These are phyloP conservation scores for Capsella bursapastoris DNA, from an alignment of 345 rosid genomes.

Conservation along the genomic window DNA sequence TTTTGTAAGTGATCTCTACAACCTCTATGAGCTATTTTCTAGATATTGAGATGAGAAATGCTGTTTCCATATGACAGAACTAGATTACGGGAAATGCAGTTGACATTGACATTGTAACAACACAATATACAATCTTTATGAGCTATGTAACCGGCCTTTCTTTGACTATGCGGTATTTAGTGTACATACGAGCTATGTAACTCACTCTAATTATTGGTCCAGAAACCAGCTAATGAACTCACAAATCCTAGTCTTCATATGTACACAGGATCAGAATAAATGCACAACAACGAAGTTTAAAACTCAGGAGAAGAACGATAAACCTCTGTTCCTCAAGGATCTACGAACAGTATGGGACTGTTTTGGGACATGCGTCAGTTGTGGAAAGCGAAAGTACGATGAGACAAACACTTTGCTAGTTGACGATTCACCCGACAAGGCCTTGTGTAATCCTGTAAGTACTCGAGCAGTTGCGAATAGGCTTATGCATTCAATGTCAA, in stretches of 20 bases:
- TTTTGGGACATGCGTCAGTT: conserved; percentile 51
- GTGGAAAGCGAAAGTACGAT: conserved; percentile 63
- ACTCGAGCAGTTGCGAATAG: conserved; percentile 1
- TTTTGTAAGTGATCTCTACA: conserved; percentile 38
- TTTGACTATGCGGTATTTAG: conserved; percentile 9
- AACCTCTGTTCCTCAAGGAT: conserved; percentile 80
- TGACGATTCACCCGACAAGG: conserved; percentile 92
- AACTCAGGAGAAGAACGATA: conserved; percentile 59
- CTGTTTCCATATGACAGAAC: not conserved
- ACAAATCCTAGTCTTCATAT: conserved; percentile 9
- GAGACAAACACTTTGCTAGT: conserved; percentile 77
- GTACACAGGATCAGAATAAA: conserved; percentile 56
- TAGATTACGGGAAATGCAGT: not conserved
- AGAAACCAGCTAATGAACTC: conserved; percentile 17
- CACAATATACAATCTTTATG: not conserved
- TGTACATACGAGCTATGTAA: conserved; percentile 1
- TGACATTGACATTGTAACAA: not conserved
- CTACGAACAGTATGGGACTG: conserved; percentile 69
- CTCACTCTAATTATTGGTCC: not conserved
- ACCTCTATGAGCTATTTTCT: not conserved
- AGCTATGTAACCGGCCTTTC: conserved; percentile 9
- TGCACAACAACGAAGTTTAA: conserved; percentile 62
- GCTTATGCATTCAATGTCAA: conserved; percentile 19
- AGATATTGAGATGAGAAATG: not conserved
- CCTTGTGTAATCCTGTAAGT: conserved; percentile 82